Conservation (phyloP, 1,139 yeast species). For the Kodamaea sp. region DNA sequence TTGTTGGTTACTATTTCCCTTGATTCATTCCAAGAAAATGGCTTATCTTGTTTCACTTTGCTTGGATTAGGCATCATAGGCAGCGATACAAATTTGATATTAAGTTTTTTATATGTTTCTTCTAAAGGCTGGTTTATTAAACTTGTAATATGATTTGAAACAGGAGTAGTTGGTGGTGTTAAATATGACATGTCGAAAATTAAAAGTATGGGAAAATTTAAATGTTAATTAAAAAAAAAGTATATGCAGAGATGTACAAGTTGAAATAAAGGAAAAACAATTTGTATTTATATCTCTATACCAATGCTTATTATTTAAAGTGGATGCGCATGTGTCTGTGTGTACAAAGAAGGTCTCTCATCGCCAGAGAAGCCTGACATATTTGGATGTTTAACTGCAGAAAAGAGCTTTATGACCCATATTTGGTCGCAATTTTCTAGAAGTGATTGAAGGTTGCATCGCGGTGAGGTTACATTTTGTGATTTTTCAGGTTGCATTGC, state of each 20-base stretch:
- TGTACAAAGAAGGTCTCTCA: not conserved
- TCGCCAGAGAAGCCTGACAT: not conserved
- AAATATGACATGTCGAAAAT: slow-evolving; percentile 11
- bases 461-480: too few relatives aligned
- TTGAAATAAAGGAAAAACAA: too few relatives aligned
- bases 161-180: slow-evolving; percentile 17
- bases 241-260: not conserved
- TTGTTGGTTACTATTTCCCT: slow-evolving; percentile 29
- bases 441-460: too few relatives aligned
- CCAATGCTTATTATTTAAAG: too few relatives aligned
- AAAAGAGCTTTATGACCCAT: not conserved
- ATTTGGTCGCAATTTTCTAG: too few relatives aligned
- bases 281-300: too few relatives aligned
- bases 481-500: too few relatives aligned
- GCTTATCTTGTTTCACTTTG: slow-evolving; percentile 27
- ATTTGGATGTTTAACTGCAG: not conserved
- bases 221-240: not conserved
- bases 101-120: slow-evolving; percentile 15
- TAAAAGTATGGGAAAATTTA: not conserved
- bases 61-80: slow-evolving; percentile 42
- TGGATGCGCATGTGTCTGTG: too few relatives aligned
- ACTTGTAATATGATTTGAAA: slow-evolving; percentile 5
- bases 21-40: slow-evolving; percentile 35
- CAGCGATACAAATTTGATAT: slow-evolving; percentile 25
- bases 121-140: slow-evolving; percentile 5